Conservation (phyloP, 2,329 filamentous ascomycete species). For the Neonectria magnoliae region DNA sequence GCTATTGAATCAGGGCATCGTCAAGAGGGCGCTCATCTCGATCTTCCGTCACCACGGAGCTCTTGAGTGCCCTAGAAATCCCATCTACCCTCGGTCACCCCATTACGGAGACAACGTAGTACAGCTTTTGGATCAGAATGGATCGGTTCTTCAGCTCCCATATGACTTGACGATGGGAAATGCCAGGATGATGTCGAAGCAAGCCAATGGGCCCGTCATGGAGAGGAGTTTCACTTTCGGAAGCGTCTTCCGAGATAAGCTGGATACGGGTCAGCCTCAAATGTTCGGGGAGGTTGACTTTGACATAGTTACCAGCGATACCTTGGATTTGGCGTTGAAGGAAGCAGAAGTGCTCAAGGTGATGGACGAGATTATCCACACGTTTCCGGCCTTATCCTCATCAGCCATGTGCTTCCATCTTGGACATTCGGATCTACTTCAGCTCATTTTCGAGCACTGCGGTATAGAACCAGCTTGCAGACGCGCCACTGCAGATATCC, state of each 20-base stretch:
- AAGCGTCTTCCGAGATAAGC: slow-evolving; percentile 82
- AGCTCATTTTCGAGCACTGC: slow-evolving; percentile 90
- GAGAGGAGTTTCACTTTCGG: slow-evolving; percentile 89
- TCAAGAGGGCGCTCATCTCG: slow-evolving; percentile 77
- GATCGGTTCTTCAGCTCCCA: slow-evolving; percentile 91
- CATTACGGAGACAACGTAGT: slow-evolving; percentile 81
- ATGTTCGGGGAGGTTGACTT: slow-evolving; percentile 93
- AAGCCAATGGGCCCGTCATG: slow-evolving; percentile 66
- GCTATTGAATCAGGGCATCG: slow-evolving; percentile 75
- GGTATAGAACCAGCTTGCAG: slow-evolving; percentile 77
- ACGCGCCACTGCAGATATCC: slow-evolving; percentile 78
- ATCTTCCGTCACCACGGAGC: slow-evolving; percentile 93
- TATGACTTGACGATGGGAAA: slow-evolving; percentile 92
- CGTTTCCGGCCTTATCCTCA: slow-evolving; percentile 78
- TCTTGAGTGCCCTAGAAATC: slow-evolving; percentile 78
- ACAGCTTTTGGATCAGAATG: slow-evolving; percentile 82
- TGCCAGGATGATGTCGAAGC: slow-evolving; percentile 83
- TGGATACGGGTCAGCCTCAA: slow-evolving; percentile 81
- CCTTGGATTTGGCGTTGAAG: slow-evolving; percentile 84
- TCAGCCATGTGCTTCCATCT: slow-evolving; percentile 87
- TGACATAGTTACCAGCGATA: slow-evolving; percentile 88
- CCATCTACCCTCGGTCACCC: slow-evolving; percentile 82
- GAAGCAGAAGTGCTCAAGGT: slow-evolving; percentile 96
- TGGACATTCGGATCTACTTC: slow-evolving; percentile 87
- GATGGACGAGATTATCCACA: slow-evolving; percentile 85